phyloP scores from a whole-genome alignment of 306 rosid species.

The Ormosia semicastrata region DNA sequence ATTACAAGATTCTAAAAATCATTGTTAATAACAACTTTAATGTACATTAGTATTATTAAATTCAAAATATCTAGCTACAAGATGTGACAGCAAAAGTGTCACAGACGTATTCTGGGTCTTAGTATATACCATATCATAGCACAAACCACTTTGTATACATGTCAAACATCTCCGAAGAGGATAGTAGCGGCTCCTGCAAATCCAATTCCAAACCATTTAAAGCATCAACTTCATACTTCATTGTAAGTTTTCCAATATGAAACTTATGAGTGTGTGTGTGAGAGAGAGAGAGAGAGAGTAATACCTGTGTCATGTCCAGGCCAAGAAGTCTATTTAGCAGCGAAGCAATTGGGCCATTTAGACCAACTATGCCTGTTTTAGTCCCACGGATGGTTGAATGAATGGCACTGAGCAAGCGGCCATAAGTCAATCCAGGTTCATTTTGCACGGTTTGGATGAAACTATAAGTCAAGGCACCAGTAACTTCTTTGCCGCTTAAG shows the following conservation, averaged over 20 bases:
- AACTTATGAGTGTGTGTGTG: too few species aligned
- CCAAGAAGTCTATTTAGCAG: slow-evolving; percentile 30
- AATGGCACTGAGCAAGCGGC: slow-evolving; percentile 39
- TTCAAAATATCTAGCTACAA: too few species aligned
- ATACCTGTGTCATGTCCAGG: slow-evolving; percentile 19
- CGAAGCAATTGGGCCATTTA: slow-evolving; percentile 27
- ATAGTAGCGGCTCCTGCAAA: slow-evolving; percentile 50
- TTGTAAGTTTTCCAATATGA: not conserved
- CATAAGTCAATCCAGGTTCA: slow-evolving; percentile 44
- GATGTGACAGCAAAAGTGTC: too few species aligned
- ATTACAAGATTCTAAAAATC: too few species aligned
- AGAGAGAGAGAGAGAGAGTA: not conserved
- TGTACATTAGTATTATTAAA: too few species aligned
- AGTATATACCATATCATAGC: slow-evolving; percentile 7
- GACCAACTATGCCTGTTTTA: slow-evolving; percentile 20
- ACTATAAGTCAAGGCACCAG: slow-evolving; percentile 56
- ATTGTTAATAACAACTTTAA: too few species aligned
- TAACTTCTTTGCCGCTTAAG: slow-evolving; percentile 27
- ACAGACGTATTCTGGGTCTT: too few species aligned
- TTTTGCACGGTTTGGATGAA: slow-evolving; percentile 45
- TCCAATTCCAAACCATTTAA: not conserved
- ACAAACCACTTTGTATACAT: slow-evolving; percentile 25
- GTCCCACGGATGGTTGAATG: slow-evolving; percentile 35
- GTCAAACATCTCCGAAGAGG: slow-evolving; percentile 50
- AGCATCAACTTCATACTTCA: not conserved